Percentiles rank a stretch among this genome's conserved stretches.
phyloP scores from a whole-genome alignment of 805 yeast species.

The Candida lessepsii region DNA sequence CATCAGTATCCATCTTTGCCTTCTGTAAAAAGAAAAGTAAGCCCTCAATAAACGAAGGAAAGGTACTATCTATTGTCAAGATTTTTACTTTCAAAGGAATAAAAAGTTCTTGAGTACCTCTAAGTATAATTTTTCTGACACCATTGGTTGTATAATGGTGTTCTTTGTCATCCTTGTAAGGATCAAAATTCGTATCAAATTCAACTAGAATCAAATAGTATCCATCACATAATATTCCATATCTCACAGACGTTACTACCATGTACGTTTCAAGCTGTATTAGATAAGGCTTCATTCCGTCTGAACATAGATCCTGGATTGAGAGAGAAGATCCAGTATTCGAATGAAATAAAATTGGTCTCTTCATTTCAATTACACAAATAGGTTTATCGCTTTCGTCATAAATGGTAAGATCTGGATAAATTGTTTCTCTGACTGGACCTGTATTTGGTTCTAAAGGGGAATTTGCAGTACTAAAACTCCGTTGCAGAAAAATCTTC shows the following conservation, averaged over 20 bases:
- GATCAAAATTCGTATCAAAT: not conserved
- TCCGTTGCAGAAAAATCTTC: not conserved
- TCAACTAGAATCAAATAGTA: not conserved
- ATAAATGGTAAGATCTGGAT: not conserved
- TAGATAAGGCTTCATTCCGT: not conserved
- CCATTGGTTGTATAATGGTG: too few relatives aligned
- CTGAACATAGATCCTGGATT: not conserved
- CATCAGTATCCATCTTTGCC: not conserved
- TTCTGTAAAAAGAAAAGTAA: not conserved
- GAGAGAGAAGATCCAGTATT: not conserved
- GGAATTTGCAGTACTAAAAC: not conserved
- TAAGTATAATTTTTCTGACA: too few relatives aligned
- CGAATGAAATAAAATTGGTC: not conserved
- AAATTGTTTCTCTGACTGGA: too few relatives aligned
- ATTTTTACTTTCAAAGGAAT: not conserved
- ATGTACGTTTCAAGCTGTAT: conserved; percentile 4
- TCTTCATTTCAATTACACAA: not conserved
- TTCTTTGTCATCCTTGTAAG: not conserved
- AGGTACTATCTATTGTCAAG: too few relatives aligned
- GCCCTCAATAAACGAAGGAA: too few relatives aligned
- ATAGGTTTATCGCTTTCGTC: not conserved
- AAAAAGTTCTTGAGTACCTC: not conserved
- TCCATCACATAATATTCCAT: conserved; percentile 1
- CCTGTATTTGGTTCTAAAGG: not conserved
- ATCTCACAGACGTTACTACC: conserved; percentile 1